Conservation (phyloP, 805 yeast genomes). For the Kluyveromyces starmeri region DNA sequence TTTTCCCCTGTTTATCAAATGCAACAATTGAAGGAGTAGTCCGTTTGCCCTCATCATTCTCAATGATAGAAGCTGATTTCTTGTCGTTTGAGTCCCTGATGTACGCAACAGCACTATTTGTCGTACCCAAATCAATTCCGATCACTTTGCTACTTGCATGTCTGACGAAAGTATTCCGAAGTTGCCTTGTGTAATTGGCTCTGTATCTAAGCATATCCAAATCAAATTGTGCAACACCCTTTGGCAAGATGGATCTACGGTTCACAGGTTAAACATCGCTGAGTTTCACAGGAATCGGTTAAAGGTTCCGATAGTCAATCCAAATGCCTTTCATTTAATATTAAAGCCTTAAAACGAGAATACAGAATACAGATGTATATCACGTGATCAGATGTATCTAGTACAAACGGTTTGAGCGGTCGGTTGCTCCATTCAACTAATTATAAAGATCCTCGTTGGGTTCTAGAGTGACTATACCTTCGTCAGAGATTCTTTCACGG, state of each 20-base stretch:
- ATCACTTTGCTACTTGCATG: constrained; percentile 36
- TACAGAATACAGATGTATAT: no score
- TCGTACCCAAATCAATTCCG: constrained; percentile 80
- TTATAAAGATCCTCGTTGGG: not conserved
- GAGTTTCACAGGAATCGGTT: no score
- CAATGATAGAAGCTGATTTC: constrained; percentile 60
- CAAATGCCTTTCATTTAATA: no score
- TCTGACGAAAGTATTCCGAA: not conserved
- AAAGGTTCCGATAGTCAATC: no score
- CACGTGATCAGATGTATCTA: no score
- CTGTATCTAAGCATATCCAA: constrained; percentile 2
- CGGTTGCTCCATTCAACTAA: no score
- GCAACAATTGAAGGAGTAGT: constrained; percentile 80
- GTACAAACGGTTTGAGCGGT: no score
- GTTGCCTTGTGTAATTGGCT: not conserved
- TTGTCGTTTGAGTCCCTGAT: constrained; percentile 35
- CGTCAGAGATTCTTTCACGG: not conserved
- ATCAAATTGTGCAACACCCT: no score
- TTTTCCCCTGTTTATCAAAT: constrained; percentile 38
- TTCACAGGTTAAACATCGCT: no score
- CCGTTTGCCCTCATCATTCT: constrained; percentile 65
- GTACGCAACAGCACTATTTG: constrained; percentile 75
- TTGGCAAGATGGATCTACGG: no score
- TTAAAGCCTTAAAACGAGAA: no score
- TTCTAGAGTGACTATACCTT: not conserved